phyloP scores from a whole-genome alignment of 2,329 filamentous ascomycete species.

The Neonectria sp. region DNA sequence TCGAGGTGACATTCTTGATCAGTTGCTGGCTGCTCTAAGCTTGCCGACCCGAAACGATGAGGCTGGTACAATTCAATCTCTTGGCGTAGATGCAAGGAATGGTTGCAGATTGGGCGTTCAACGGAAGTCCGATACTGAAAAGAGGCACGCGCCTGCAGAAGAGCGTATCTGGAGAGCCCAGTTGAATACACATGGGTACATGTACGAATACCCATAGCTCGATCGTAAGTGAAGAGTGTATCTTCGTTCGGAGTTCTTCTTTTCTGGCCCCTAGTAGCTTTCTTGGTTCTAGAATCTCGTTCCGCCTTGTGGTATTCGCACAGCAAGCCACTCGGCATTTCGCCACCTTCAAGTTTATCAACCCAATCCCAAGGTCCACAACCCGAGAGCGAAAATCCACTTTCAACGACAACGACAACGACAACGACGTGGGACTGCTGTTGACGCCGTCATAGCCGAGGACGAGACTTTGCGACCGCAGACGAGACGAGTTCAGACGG shows the following conservation, averaged over 20 bases:
- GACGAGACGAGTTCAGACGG: constrained; percentile 18
- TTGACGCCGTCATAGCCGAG: not conserved
- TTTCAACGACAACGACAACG: not conserved
- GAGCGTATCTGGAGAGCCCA: not conserved
- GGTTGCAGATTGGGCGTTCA: not conserved
- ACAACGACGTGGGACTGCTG: constrained; percentile 3
- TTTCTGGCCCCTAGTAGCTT: not conserved
- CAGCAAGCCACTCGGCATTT: not conserved
- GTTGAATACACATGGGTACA: not conserved
- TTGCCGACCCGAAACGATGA: not conserved
- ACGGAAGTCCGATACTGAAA: constrained; percentile 9
- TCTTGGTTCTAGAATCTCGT: not conserved
- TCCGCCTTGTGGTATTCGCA: not conserved
- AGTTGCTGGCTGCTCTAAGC: not conserved
- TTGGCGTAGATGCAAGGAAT: constrained; percentile 1
- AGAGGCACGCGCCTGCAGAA: constrained; percentile 1
- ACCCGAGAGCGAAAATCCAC: not conserved
- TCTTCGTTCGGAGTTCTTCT: not conserved
- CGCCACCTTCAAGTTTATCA: not conserved
- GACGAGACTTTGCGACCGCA: constrained; percentile 14
- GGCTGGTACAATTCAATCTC: not conserved
- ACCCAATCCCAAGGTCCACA: not conserved
- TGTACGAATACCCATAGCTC: not conserved
- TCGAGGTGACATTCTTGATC: not conserved
- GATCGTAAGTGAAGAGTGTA: not conserved